These are phyloP conservation scores for Carex scoparia DNA, from an alignment of 176 grass and related monocot genomes.

Conservation along the genomic window DNA sequence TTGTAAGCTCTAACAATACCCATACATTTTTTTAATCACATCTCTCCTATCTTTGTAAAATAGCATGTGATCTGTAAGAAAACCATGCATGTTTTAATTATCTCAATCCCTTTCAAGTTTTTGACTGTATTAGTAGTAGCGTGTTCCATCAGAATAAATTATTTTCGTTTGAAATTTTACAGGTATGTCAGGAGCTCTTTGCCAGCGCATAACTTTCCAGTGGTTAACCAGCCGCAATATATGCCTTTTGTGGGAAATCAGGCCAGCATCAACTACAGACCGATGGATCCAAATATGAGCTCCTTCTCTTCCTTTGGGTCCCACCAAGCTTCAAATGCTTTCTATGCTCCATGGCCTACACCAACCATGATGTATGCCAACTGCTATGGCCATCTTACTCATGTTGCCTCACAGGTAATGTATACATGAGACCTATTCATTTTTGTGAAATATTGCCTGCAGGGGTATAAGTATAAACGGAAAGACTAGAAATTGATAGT, in stretches of 20 bases:
- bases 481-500: not conserved
- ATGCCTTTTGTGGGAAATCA: conserved; percentile 72
- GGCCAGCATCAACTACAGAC: conserved; percentile 46
- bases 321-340: conserved; percentile 37
- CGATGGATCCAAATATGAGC: conserved; percentile 49
- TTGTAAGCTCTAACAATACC: not conserved
- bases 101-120: not conserved
- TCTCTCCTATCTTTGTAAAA: not conserved
- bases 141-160: not conserved
- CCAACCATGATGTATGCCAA: conserved; percentile 78
- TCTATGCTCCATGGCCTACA: conserved; percentile 69
- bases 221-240: conserved; percentile 51
- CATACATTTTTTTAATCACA: not conserved
- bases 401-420: conserved; percentile 66
- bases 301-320: conserved; percentile 28
- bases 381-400: conserved; percentile 68
- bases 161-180: conserved; percentile 21
- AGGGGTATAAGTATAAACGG: not conserved
- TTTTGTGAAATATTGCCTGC: not conserved
- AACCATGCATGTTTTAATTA: not conserved
- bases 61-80: not conserved
- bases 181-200: conserved; percentile 67
- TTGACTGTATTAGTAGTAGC: not conserved
- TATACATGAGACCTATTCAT: not conserved
- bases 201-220: conserved; percentile 38